These are phyloP conservation scores for Juglanconis juglandina DNA, from an alignment of 2,329 filamentous ascomycete genomes.

Conservation along the genomic window DNA sequence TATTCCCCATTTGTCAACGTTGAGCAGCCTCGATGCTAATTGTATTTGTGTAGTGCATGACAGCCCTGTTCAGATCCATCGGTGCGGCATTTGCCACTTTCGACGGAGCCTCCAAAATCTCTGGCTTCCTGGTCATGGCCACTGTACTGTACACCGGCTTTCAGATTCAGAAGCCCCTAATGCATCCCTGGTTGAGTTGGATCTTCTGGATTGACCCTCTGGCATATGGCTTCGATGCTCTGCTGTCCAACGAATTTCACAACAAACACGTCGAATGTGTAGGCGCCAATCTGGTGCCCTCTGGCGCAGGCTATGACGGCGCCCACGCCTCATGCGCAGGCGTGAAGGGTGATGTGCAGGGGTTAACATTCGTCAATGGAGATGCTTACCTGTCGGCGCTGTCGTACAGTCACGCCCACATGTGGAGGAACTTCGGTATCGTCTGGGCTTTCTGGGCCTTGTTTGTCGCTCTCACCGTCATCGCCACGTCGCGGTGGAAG, in stretches of 20 bases:
- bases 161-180: conserved; percentile 57
- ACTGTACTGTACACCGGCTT: conserved; percentile 61
- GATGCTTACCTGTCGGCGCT: background rate
- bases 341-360: background rate
- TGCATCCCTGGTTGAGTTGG: conserved; percentile 64
- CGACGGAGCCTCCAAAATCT: conserved; percentile 56
- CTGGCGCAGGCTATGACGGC: background rate
- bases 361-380: background rate
- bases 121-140: conserved; percentile 32
- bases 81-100: conserved; percentile 55
- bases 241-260: conserved; percentile 70
- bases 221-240: conserved; percentile 65
- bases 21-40: no score
- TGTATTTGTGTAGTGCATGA: no score
- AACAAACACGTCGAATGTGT: conserved; percentile 1
- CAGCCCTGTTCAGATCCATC: conserved; percentile 42
- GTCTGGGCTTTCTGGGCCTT: conserved; percentile 62
- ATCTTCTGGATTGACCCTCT: conserved; percentile 64
- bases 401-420: conserved; percentile 28
- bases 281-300: conserved; percentile 1
- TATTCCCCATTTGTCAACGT: no score
- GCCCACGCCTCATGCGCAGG: conserved; percentile 2
- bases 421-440: conserved; percentile 62
- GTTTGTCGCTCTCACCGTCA: conserved; percentile 49
- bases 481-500: conserved; percentile 1